phyloP scores from a whole-genome alignment of 73 alveolate genomes.

The Paramecium bursaria region DNA sequence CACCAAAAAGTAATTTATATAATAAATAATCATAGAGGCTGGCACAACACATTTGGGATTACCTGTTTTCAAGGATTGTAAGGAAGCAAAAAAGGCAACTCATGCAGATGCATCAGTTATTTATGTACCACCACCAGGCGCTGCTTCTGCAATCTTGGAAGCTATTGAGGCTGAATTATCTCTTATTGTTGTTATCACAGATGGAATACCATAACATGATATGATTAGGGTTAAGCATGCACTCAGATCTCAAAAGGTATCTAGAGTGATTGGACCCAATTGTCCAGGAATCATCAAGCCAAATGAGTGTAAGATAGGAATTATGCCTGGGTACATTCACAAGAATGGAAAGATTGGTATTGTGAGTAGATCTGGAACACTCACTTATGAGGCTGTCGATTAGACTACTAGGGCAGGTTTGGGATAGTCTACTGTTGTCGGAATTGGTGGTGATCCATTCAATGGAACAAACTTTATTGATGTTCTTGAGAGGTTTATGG shows the following conservation, averaged over 20 bases:
- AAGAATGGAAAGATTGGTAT: slow-evolving; percentile 88
- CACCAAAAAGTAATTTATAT: slow-evolving; percentile 85
- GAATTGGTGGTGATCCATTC: slow-evolving; percentile 97
- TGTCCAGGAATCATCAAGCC: slow-evolving; percentile 99
- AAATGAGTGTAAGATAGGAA: slow-evolving; percentile 98
- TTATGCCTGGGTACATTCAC: slow-evolving; percentile 98
- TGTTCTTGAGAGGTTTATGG: slow-evolving; percentile 86
- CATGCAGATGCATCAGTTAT: slow-evolving; percentile 94
- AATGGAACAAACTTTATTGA: slow-evolving; percentile 98
- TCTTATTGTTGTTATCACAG: slow-evolving; percentile 94
- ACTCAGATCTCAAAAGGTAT: slow-evolving; percentile 85
- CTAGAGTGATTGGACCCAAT: slow-evolving; percentile 96
- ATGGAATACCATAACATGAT: slow-evolving; percentile 97
- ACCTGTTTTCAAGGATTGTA: slow-evolving; percentile 85
- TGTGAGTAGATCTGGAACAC: slow-evolving; percentile 94
- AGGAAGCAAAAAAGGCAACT: slow-evolving; percentile 88
- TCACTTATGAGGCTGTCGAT: slow-evolving; percentile 97
- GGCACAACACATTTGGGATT: slow-evolving; percentile 83
- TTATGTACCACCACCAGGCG: slow-evolving; percentile 97
- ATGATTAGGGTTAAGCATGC: slow-evolving; percentile 92
- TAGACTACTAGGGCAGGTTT: slow-evolving; percentile 94
- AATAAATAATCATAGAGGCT: slow-evolving; percentile 7
- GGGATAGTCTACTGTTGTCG: slow-evolving; percentile 94
- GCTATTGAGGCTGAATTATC: slow-evolving; percentile 93
- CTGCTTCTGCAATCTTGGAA: slow-evolving; percentile 95